Base-by-base conservation (phyloP, 495 filamentous ascomycete genomes). In the Lasiosphaeria hispida region DNA sequence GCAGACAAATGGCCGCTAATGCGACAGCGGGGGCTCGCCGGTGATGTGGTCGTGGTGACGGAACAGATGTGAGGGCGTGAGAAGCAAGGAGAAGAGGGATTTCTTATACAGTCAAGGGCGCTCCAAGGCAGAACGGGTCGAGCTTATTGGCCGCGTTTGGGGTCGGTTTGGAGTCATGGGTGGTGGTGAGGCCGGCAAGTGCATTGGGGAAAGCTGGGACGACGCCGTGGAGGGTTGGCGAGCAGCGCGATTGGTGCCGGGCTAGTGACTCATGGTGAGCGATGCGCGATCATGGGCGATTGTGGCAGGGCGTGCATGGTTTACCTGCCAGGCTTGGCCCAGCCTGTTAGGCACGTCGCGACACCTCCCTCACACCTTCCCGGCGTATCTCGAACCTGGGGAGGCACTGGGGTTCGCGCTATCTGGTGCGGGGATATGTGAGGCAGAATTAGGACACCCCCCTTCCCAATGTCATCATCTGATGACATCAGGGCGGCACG, bases 11-110 rank as follows among this genome's bases (percentile, higher is more conserved):
- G 48, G 11, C 15, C 11, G 39, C 13, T n/a, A 19, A 33, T 33
- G 57, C 48, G 41, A 55, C 42, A 47, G 11, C 10, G 37, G 34
- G 17, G n/a, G 7, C 38, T 59, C 49, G 48, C 48, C 57, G 57
- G 41, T 53, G 57, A 59, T 59, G 57, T 54, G 50, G 57, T 52
- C 45, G 42, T 54, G 13, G n/a, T 10, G 13, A 30, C 10, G 14
- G 23, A 14, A 15, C 40, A 52, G 19, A 33, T 18, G 14, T 8
- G 13, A 53, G 48, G 23, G 18, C 38, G 17, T 10, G 13, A 45
- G 41, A 48, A 48, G 50, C 48, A 37, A 15, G 15, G 33, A 30
- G 43, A 45, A 55, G 53, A 45, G 18, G 10, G 49, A 10, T 36
- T 55, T 23, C 30, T 45, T 45, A 48, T 47, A 55, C 53, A 13